These are phyloP conservation scores for Talaromyces thailandensis DNA, from an alignment of 495 filamentous ascomycete species.

Conservation along the genomic window DNA sequence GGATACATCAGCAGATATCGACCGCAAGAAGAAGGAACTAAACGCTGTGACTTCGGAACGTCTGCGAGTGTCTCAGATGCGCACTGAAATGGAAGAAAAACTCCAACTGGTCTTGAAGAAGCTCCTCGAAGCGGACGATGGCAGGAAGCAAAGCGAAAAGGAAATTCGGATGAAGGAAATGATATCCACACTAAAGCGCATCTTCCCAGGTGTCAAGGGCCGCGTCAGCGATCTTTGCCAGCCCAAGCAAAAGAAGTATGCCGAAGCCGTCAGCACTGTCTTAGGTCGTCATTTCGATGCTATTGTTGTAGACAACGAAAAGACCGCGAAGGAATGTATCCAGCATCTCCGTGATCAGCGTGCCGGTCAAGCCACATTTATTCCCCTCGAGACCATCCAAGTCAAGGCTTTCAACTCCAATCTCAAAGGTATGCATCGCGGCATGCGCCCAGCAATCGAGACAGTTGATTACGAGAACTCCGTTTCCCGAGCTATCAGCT, in stretches of 20 bases:
- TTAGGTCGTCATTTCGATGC: conserved; percentile 90
- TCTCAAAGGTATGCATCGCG: conserved; percentile 78
- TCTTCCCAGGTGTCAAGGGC: conserved; percentile 86
- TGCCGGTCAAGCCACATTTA: conserved; percentile 77
- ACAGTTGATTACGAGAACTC: conserved; percentile 87
- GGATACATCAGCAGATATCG: conserved; percentile 65
- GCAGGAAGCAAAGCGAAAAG: conserved; percentile 72
- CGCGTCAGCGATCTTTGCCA: conserved; percentile 88
- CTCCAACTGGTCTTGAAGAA: conserved; percentile 69
- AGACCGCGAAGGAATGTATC: conserved; percentile 88
- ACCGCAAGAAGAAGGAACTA: conserved; percentile 81
- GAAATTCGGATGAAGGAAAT: conserved; percentile 69
- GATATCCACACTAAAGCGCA: conserved; percentile 75
- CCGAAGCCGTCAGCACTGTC: conserved; percentile 84
- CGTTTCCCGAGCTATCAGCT: conserved; percentile 84
- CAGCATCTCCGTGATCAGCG: conserved; percentile 88
- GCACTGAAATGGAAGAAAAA: conserved; percentile 86
- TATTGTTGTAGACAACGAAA: conserved; percentile 93
- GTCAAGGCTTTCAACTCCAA: conserved; percentile 81
- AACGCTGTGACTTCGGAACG: conserved; percentile 81
- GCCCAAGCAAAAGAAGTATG: conserved; percentile 92
- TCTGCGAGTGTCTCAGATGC: conserved; percentile 63
- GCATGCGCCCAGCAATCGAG: conserved; percentile 86
- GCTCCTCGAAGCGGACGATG: conserved; percentile 73
- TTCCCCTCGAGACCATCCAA: conserved; percentile 94